phyloP scores from a whole-genome alignment of 2,329 filamentous ascomycete species.

The Phialophora verrucosa region DNA sequence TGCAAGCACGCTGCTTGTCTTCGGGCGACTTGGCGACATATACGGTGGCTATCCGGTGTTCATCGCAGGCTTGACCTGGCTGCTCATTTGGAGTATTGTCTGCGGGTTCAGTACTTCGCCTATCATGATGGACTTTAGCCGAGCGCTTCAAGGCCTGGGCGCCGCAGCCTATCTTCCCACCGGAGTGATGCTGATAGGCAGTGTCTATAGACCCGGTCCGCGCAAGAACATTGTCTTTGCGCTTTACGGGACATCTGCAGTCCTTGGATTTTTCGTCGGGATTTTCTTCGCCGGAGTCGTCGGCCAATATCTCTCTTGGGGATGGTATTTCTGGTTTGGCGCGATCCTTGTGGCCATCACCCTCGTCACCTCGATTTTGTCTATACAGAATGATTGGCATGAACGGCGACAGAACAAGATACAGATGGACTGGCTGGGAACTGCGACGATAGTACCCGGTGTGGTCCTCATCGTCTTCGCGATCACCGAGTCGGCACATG shows the following conservation, averaged over 20 bases:
- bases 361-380: slow-evolving; percentile 52
- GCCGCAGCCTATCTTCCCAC: slow-evolving; percentile 74
- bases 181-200: slow-evolving; percentile 69
- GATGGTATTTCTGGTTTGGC: slow-evolving; percentile 73
- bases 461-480: slow-evolving; percentile 75
- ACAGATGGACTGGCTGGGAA: slow-evolving; percentile 73
- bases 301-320: slow-evolving; percentile 62
- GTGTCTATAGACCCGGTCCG: slow-evolving; percentile 69
- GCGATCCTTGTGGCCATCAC: slow-evolving; percentile 59
- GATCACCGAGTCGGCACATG: slow-evolving; percentile 74
- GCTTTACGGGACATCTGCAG: slow-evolving; percentile 60
- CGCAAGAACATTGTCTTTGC: slow-evolving; percentile 72
- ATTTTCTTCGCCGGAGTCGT: slow-evolving; percentile 69
- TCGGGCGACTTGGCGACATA: slow-evolving; percentile 65
- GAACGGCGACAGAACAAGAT: slow-evolving; percentile 48
- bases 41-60: slow-evolving; percentile 68
- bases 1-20: slow-evolving; percentile 57
- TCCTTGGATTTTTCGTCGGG: slow-evolving; percentile 59
- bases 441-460: slow-evolving; percentile 65
- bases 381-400: slow-evolving; percentile 57
- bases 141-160: slow-evolving; percentile 75
- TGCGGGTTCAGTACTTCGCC: slow-evolving; percentile 72
- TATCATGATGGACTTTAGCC: slow-evolving; percentile 73
- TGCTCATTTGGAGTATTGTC: slow-evolving; percentile 70
- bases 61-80: slow-evolving; percentile 66